These are phyloP conservation scores for Glycyrrhiza uralensis DNA, from an alignment of 306 rosid species.

Conservation along the genomic window DNA sequence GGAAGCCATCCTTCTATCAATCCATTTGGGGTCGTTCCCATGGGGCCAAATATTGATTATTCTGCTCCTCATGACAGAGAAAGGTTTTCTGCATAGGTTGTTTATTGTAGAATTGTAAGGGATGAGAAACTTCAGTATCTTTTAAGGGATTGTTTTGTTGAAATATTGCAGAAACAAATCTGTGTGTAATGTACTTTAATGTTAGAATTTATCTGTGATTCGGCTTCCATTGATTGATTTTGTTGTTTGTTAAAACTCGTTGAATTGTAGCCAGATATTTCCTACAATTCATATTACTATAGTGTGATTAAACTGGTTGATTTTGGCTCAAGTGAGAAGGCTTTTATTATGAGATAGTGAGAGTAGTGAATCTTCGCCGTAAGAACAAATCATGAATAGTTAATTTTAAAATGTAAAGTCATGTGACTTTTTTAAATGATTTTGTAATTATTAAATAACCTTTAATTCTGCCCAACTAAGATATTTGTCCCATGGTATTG, in stretches of 20 bases:
- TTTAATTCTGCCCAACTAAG: no score
- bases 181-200: neutral
- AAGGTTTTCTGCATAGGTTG: slow-evolving; percentile 55
- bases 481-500: no score
- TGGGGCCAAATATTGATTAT: slow-evolving; percentile 66
- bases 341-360: no score
- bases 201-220: neutral
- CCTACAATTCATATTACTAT: neutral
- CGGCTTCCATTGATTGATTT: neutral
- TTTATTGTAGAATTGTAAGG: neutral
- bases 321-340: no score
- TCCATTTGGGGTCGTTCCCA: slow-evolving; percentile 76
- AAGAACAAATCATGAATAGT: no score
- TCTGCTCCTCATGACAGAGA: slow-evolving; percentile 69
- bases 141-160: neutral
- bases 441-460: no score
- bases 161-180: slow-evolving; percentile 3
- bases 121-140: neutral
- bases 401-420: no score
- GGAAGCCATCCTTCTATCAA: slow-evolving; percentile 89
- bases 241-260: neutral
- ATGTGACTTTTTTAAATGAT: no score
- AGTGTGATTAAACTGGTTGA: neutral
- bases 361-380: no score
- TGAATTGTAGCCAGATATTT: neutral